A percentile compares a stretch with the other conserved stretches of the same genome.
phyloP scores from a whole-genome alignment of 225 moss, liverwort and hornwort genomes.

The Climacium dendroides region DNA sequence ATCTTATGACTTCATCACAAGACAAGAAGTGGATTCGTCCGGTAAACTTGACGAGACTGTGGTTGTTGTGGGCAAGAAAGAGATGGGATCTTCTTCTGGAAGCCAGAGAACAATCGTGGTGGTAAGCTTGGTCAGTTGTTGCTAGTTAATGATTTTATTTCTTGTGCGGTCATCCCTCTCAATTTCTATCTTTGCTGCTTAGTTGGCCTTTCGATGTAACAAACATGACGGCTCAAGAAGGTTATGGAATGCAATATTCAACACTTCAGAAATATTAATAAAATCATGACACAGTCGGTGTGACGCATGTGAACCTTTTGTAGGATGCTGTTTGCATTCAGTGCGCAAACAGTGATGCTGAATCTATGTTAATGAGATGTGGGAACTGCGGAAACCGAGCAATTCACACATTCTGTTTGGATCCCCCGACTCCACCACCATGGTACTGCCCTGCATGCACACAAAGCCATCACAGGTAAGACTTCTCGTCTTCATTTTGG shows the following conservation, averaged over 20 bases:
- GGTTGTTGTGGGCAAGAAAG: conserved; percentile 36
- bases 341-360: conserved; percentile 70
- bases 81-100: conserved; percentile 15
- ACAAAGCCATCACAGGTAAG: conserved; percentile 44
- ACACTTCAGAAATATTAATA: neutral
- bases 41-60: conserved; percentile 55
- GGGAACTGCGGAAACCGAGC: conserved; percentile 56
- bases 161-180: neutral
- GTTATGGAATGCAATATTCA: neutral
- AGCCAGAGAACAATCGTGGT: neutral
- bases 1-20: conserved; percentile 57
- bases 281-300: neutral
- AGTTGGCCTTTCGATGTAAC: neutral
- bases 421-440: conserved; percentile 70
- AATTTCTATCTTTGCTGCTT: neutral
- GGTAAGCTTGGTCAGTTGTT: conserved; percentile 6
- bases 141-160: neutral
- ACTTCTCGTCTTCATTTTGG: neutral
- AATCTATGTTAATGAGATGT: conserved; percentile 51
- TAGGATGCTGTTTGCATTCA: conserved; percentile 70
- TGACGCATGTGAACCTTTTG: neutral
- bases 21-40: conserved; percentile 25
- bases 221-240: neutral
- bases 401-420: conserved; percentile 85
- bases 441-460: conserved; percentile 78